These are phyloP conservation scores for Clavariopsis aquatica DNA, from an alignment of 495 filamentous ascomycete genomes.

Conservation along the genomic window DNA sequence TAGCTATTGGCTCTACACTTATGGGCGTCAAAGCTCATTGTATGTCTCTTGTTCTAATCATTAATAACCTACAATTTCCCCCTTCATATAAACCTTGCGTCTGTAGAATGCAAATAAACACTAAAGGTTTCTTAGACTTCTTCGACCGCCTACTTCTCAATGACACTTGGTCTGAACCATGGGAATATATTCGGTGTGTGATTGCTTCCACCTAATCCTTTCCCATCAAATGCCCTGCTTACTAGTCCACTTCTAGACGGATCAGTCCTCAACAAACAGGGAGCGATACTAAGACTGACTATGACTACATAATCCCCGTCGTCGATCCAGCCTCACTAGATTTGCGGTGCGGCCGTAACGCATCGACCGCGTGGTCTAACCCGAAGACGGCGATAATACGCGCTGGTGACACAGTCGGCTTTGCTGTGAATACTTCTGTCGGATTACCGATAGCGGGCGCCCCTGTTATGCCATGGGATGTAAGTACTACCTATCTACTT, in stretches of 20 bases:
- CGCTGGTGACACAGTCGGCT: slow-evolving; percentile 21
- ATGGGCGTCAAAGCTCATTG: slow-evolving; percentile 20
- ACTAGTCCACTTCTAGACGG: slow-evolving; percentile 4
- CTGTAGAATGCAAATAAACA: neutral
- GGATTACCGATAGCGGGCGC: slow-evolving; percentile 16
- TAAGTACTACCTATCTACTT: neutral
- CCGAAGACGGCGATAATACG: slow-evolving; percentile 16
- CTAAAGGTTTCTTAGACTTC: slow-evolving; percentile 15
- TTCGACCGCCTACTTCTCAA: slow-evolving; percentile 25
- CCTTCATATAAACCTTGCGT: neutral
- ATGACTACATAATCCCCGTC: slow-evolving; percentile 24
- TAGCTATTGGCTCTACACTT: slow-evolving; percentile 4
- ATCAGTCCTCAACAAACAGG: slow-evolving; percentile 19
- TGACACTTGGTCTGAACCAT: slow-evolving; percentile 20
- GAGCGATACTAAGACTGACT: slow-evolving; percentile 10
- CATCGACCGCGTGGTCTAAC: slow-evolving; percentile 21
- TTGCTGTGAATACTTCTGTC: slow-evolving; percentile 28
- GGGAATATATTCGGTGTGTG: slow-evolving; percentile 23
- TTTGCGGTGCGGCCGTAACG: slow-evolving; percentile 27
- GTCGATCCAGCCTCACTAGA: slow-evolving; percentile 14
- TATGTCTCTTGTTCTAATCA: slow-evolving; percentile 5
- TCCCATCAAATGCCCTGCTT: neutral
- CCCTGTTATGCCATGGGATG: slow-evolving; percentile 19
- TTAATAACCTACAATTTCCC: neutral
- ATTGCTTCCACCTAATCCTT: neutral